A percentile compares a stretch with the other conserved stretches of the same genome.
phyloP scores from a whole-genome alignment of 163 green algal genomes.

The Coccomyxa subellipsoidea region DNA sequence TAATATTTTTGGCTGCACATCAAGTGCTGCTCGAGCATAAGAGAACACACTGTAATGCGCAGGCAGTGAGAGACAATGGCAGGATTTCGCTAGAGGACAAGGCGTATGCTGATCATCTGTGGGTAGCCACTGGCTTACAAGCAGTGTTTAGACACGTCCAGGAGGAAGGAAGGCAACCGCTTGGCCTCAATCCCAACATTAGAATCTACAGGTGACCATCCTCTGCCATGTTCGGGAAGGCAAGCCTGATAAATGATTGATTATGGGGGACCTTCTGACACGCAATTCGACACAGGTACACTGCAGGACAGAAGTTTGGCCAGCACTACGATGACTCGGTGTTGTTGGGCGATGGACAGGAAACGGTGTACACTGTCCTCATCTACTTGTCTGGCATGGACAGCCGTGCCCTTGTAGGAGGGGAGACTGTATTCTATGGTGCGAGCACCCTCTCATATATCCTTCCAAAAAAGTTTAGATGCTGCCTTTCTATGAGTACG shows the following conservation, averaged over 20 bases:
- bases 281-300: slow-evolving; percentile 43
- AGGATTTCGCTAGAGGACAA: slow-evolving; percentile 42
- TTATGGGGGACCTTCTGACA: neutral
- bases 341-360: slow-evolving; percentile 20
- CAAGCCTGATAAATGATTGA: neutral
- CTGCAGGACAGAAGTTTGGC: slow-evolving; percentile 63
- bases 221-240: neutral
- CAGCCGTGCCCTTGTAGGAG: slow-evolving; percentile 31
- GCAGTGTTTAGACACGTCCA: slow-evolving; percentile 23
- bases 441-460: neutral
- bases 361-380: slow-evolving; percentile 70
- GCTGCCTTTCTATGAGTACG: neutral
- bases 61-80: slow-evolving; percentile 70
- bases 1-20: too few species aligned
- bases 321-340: slow-evolving; percentile 74
- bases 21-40: too few species aligned
- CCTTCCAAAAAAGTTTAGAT: neutral
- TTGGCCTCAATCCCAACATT: slow-evolving; percentile 74
- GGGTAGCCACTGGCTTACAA: slow-evolving; percentile 43
- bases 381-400: slow-evolving; percentile 58
- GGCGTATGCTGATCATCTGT: slow-evolving; percentile 51
- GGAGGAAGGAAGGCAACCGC: slow-evolving; percentile 24
- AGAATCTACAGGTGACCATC: slow-evolving; percentile 54
- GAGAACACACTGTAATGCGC: too few species aligned
- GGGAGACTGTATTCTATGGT: slow-evolving; percentile 73